Conservation (phyloP, 2,329 filamentous ascomycete genomes). For the Aureobasidium subglaciale region DNA sequence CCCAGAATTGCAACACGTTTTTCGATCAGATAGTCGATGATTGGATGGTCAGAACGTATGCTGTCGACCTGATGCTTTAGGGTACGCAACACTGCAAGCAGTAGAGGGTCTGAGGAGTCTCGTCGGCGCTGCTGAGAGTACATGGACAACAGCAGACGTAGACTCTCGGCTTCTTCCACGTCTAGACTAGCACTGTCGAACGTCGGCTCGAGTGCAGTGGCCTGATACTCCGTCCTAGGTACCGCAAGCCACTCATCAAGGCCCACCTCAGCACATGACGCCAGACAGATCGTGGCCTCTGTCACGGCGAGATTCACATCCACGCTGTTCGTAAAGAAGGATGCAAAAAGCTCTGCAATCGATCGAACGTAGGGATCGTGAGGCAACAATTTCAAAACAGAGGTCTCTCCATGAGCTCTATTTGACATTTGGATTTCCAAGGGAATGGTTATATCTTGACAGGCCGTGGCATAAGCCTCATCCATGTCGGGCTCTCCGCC, state of each 20-base stretch:
- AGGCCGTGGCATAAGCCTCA: slow-evolving; percentile 56
- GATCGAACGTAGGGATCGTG: slow-evolving; percentile 52
- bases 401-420: neutral
- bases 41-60: slow-evolving; percentile 38
- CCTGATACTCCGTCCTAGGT: slow-evolving; percentile 30
- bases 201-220: slow-evolving; percentile 22
- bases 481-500: slow-evolving; percentile 65
- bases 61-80: slow-evolving; percentile 36
- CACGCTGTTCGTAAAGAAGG: slow-evolving; percentile 83
- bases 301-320: slow-evolving; percentile 87
- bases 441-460: slow-evolving; percentile 52
- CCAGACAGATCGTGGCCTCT: slow-evolving; percentile 72
- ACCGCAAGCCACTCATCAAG: slow-evolving; percentile 87
- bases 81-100: slow-evolving; percentile 36
- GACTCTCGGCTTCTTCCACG: slow-evolving; percentile 28
- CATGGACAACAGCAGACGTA: slow-evolving; percentile 25
- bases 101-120: slow-evolving; percentile 28
- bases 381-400: slow-evolving; percentile 28
- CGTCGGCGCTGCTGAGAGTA: slow-evolving; percentile 32
- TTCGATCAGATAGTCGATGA: slow-evolving; percentile 41
- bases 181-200: slow-evolving; percentile 32
- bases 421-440: slow-evolving; percentile 26
- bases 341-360: slow-evolving; percentile 56
- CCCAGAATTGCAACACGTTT: slow-evolving; percentile 44
- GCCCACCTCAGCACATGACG: slow-evolving; percentile 74